Evolutionary conservation across 768 basidiomycete genomes (phyloP).

Genomic region (Arthromyces matolae): DNA sequence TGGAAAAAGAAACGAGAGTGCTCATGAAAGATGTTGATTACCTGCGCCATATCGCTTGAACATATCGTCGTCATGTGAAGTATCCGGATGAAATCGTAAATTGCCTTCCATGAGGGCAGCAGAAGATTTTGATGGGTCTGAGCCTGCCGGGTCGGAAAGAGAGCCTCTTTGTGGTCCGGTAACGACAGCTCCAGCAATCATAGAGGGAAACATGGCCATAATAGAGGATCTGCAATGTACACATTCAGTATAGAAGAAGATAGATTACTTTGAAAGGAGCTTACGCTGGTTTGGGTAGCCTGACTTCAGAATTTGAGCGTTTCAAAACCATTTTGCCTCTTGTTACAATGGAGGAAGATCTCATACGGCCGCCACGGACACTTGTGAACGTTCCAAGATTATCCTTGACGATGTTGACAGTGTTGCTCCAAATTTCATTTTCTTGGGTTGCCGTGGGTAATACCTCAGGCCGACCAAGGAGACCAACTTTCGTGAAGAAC

Average conservation of each 20-base stretch:
- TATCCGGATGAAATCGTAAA: constrained; percentile 86
- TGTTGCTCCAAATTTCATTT: constrained; percentile 67
- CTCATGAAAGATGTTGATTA: constrained; percentile 6
- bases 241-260: not conserved
- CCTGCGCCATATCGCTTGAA: constrained; percentile 29
- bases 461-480: constrained; percentile 61
- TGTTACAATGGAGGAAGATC: constrained; percentile 80
- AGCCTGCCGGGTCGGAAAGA: constrained; percentile 69
- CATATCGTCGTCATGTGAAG: constrained; percentile 60
- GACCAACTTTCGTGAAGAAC: constrained; percentile 40
- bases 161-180: constrained; percentile 66
- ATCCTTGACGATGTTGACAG: constrained; percentile 79
- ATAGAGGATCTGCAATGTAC: constrained; percentile 25
- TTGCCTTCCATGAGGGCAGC: constrained; percentile 83
- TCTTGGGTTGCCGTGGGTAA: constrained; percentile 65
- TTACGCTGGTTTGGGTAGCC: constrained; percentile 46
- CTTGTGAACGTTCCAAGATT: constrained; percentile 81
- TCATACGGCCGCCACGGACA: constrained; percentile 84
- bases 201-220: constrained; percentile 51
- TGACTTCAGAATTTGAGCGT: constrained; percentile 46
- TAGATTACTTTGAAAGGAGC: constrained; percentile 9
- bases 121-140: constrained; percentile 77
- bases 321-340: constrained; percentile 62
- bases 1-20: not conserved
- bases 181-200: constrained; percentile 46